A percentile compares a stretch with the other conserved stretches of the same genome.
phyloP scores from a whole-genome alignment of 805 yeast genomes.

The Zygoascus bituminiphila region DNA sequence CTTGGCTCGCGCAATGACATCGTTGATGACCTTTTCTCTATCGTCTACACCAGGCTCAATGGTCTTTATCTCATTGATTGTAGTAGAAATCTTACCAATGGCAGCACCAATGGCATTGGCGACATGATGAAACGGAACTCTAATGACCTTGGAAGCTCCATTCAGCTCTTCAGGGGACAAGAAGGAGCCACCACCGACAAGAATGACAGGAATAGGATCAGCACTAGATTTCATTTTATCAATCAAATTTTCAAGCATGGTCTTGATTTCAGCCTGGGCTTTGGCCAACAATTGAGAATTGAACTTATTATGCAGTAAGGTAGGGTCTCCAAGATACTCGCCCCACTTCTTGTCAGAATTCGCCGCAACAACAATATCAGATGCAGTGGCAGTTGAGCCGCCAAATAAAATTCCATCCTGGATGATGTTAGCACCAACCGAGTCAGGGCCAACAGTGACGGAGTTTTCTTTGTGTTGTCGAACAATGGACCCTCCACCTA shows the following conservation, averaged over 20 bases:
- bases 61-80: conserved; percentile 21
- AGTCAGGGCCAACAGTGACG: conserved; percentile 39
- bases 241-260: conserved; percentile 33
- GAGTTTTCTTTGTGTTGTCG: neutral
- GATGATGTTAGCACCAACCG: conserved; percentile 37
- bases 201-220: conserved; percentile 36
- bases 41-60: conserved; percentile 7
- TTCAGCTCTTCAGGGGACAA: conserved; percentile 33
- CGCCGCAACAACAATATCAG: conserved; percentile 31
- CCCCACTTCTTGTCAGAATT: conserved; percentile 7
- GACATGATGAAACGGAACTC: conserved; percentile 36
- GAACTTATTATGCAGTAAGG: conserved; percentile 19
- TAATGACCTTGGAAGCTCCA: conserved; percentile 37
- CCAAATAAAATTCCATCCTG: conserved; percentile 35
- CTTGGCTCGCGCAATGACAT: conserved; percentile 17
- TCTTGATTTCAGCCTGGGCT: conserved; percentile 23
- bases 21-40: conserved; percentile 16
- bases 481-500: conserved; percentile 45
- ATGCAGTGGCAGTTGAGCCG: conserved; percentile 35
- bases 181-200: conserved; percentile 46
- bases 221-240: conserved; percentile 41
- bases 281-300: conserved; percentile 20
- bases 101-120: conserved; percentile 49
- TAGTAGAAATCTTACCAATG: conserved; percentile 36
- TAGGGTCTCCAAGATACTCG: conserved; percentile 5